phyloP scores from a whole-genome alignment of 2,329 filamentous ascomycete species.

The Cephalotrichum gorgonifer region DNA sequence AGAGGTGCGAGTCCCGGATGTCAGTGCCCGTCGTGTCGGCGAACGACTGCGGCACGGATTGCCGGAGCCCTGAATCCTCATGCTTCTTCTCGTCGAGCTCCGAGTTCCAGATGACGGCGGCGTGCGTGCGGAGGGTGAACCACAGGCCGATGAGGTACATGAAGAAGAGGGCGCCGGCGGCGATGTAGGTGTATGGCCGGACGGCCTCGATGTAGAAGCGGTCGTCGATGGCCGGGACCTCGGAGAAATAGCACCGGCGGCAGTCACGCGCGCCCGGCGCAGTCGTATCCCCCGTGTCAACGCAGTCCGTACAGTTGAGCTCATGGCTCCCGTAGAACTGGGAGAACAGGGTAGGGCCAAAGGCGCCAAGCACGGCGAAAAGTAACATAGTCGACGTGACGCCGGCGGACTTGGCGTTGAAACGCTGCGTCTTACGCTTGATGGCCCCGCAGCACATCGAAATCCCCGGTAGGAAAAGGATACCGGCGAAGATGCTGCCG shows the following conservation, averaged over 20 bases:
- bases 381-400: constrained; percentile 97
- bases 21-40: constrained; percentile 48
- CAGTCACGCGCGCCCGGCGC: constrained; percentile 51
- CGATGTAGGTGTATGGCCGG: constrained; percentile 85
- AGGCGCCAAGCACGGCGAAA: constrained; percentile 90
- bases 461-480: constrained; percentile 84
- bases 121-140: constrained; percentile 92
- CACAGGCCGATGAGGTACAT: constrained; percentile 90
- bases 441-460: constrained; percentile 99
- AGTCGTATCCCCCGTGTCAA: constrained; percentile 31
- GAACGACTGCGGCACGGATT: constrained; percentile 23
- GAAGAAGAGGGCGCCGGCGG: constrained; percentile 74
- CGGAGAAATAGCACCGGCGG: constrained; percentile 86
- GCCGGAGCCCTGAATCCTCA: constrained; percentile 30
- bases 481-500: constrained; percentile 94
- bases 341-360: constrained; percentile 93
- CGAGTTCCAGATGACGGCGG: constrained; percentile 91
- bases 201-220: constrained; percentile 86
- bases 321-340: constrained; percentile 98
- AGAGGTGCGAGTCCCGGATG: constrained; percentile 78
- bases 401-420: constrained; percentile 92
- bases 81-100: constrained; percentile 70
- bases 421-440: constrained; percentile 95
- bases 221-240: constrained; percentile 73
- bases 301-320: constrained; percentile 67